Evolutionary conservation across 2,329 filamentous ascomycete species (phyloP).

Genomic region (Colletotrichum sp.): DNA sequence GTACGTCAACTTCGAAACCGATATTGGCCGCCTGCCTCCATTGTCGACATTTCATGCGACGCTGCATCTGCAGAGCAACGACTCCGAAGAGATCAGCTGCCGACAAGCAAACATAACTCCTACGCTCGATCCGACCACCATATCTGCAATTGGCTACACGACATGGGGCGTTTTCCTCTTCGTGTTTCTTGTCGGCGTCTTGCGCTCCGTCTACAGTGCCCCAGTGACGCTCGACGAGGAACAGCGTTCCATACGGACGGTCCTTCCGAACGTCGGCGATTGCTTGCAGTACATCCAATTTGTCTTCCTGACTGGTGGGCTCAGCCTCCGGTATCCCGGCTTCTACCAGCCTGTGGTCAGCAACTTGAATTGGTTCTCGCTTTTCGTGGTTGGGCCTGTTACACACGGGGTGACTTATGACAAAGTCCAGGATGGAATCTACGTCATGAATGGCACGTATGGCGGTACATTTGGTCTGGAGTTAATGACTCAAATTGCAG

Average conservation of each 20-base stretch:
- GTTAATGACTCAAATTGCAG: conserved; percentile 70
- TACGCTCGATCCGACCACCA: background rate
- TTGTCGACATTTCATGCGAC: conserved; percentile 20
- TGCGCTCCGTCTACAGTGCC: background rate
- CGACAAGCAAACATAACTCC: conserved; percentile 23
- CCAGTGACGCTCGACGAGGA: background rate
- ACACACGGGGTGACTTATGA: conserved; percentile 26
- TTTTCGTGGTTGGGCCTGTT: conserved; percentile 59
- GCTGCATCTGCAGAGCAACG: background rate
- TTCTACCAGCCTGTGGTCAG: conserved; percentile 75
- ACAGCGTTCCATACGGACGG: background rate
- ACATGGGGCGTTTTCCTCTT: conserved; percentile 22
- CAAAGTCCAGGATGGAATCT: conserved; percentile 59
- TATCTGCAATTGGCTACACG: conserved; percentile 13
- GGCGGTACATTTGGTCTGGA: conserved; percentile 60
- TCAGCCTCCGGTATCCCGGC: conserved; percentile 75
- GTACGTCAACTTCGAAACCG: background rate
- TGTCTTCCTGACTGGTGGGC: conserved; percentile 70
- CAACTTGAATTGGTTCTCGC: conserved; percentile 68
- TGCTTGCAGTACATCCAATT: conserved; percentile 81
- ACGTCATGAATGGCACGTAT: conserved; percentile 70
- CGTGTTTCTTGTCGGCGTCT: conserved; percentile 18
- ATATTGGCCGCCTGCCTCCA: conserved; percentile 8
- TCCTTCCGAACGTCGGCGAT: conserved; percentile 38
- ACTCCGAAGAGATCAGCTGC: conserved; percentile 11